phyloP scores from a whole-genome alignment of 495 filamentous ascomycete species.

The Penicillium flavigenum region DNA sequence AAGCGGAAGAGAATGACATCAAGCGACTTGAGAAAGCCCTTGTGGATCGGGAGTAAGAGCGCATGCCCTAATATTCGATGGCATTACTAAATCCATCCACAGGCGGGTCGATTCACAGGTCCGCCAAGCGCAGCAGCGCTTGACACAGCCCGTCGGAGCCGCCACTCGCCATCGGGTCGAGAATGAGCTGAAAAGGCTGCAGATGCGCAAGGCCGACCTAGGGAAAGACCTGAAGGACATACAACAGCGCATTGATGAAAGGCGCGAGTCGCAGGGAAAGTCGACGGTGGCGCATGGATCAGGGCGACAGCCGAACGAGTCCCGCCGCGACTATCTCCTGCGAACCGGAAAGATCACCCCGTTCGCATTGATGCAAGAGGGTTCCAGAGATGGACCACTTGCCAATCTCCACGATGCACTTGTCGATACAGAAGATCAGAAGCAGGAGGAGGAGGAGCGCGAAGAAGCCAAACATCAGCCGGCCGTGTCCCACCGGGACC shows the following conservation, averaged over 20 bases:
- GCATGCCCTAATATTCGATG: not conserved
- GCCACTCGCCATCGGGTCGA: conserved; percentile 51
- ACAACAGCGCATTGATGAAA: conserved; percentile 70
- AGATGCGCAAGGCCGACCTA: conserved; percentile 58
- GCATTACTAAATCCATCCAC: conserved; percentile 15
- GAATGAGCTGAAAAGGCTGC: conserved; percentile 61
- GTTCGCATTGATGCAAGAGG: conserved; percentile 69
- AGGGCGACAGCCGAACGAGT: conserved; percentile 71
- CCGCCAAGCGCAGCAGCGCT: conserved; percentile 48
- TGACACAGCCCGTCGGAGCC: conserved; percentile 48
- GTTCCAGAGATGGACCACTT: conserved; percentile 51
- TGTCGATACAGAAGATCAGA: conserved; percentile 69
- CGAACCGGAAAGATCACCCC: conserved; percentile 97
- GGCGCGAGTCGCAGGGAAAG: conserved; percentile 55
- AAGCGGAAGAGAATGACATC: conserved; percentile 82
- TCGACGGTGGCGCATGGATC: conserved; percentile 43
- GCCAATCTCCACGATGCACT: conserved; percentile 69
- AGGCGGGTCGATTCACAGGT: conserved; percentile 52
- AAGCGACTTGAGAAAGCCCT: conserved; percentile 80
- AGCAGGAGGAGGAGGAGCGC: conserved; percentile 57
- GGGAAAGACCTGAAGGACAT: conserved; percentile 75
- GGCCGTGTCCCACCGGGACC: conserved; percentile 72
- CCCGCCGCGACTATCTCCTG: conserved; percentile 82
- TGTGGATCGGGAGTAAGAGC: conserved; percentile 54
- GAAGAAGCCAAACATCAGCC: conserved; percentile 42